Percentiles rank a stretch among this genome's conserved stretches.
Conservation (phyloP, 257 asterid genomes). For the Prunella vulgaris region DNA sequence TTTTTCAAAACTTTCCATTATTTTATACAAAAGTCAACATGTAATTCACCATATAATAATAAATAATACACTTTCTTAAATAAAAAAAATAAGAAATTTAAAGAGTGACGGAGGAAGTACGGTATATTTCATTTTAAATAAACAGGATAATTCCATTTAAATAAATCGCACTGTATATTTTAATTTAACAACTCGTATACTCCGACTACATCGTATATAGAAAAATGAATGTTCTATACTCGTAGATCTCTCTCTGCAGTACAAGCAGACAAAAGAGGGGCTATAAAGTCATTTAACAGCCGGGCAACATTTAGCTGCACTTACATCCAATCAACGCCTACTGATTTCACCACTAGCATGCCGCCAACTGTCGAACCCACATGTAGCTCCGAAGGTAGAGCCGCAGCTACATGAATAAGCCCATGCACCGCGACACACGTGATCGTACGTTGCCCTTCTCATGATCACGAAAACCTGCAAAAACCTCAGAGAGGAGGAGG, state of each 20-base stretch:
- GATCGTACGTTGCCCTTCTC: slow-evolving; percentile 2
- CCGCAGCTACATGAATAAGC: neutral
- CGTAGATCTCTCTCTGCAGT: neutral
- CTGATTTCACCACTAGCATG: neutral
- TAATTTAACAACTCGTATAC: too few species aligned
- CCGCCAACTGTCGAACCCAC: slow-evolving; percentile 6
- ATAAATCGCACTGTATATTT: too few species aligned
- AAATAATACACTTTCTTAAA: too few species aligned
- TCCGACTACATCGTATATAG: neutral
- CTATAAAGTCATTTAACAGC: neutral
- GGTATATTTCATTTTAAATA: too few species aligned
- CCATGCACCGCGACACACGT: slow-evolving; percentile 25
- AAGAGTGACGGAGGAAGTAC: too few species aligned
- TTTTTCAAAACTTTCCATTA: too few species aligned
- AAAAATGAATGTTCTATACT: slow-evolving; percentile 8
- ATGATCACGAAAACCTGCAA: slow-evolving; percentile 29
- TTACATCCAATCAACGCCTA: slow-evolving; percentile 21
- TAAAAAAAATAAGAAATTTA: too few species aligned
- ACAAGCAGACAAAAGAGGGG: slow-evolving; percentile 21
- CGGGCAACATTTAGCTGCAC: slow-evolving; percentile 7
- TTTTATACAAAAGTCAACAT: too few species aligned
- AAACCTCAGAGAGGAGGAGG: slow-evolving; percentile 21
- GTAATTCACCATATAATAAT: too few species aligned
- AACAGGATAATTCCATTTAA: too few species aligned
- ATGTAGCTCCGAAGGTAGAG: neutral